Evolutionary conservation across 768 basidiomycete genomes (phyloP).

Genomic region (Cystobasidium onofrii): DNA sequence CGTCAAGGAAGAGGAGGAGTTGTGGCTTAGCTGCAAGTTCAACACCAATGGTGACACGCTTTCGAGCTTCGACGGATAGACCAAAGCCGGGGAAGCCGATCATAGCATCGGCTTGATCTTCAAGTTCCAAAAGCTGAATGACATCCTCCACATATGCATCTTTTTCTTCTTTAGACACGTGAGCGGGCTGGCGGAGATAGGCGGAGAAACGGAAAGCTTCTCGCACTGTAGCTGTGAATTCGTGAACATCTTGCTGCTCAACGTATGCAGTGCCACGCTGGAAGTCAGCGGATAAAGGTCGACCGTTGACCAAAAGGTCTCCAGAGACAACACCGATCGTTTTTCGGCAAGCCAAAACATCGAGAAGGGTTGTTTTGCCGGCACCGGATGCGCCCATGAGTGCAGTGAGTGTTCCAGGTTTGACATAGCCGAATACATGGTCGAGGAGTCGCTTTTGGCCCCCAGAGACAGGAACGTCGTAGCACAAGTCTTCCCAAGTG

Average conservation of each 20-base stretch:
- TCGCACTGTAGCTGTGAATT: slow-evolving; percentile 56
- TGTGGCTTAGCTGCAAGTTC: slow-evolving; percentile 63
- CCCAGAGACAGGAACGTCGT: slow-evolving; percentile 51
- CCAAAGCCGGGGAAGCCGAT: slow-evolving; percentile 50
- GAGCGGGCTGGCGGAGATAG: slow-evolving; percentile 41
- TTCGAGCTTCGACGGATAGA: slow-evolving; percentile 42
- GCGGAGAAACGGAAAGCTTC: slow-evolving; percentile 43
- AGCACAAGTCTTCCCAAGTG: slow-evolving; percentile 51
- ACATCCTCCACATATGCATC: slow-evolving; percentile 50
- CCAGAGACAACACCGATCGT: slow-evolving; percentile 65
- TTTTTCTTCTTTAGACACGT: slow-evolving; percentile 42
- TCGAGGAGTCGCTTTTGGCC: slow-evolving; percentile 44
- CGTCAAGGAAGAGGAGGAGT: slow-evolving; percentile 51
- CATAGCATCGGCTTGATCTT: slow-evolving; percentile 72
- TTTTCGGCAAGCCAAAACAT: slow-evolving; percentile 61
- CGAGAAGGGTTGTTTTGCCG: slow-evolving; percentile 55
- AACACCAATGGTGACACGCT: slow-evolving; percentile 57
- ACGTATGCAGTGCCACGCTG: slow-evolving; percentile 64
- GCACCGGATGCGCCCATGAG: slow-evolving; percentile 81
- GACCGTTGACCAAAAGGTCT: slow-evolving; percentile 60
- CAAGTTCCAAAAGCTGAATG: slow-evolving; percentile 74
- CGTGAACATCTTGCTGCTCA: slow-evolving; percentile 74
- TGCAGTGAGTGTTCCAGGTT: slow-evolving; percentile 70
- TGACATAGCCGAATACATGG: slow-evolving; percentile 40
- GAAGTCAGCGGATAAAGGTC: slow-evolving; percentile 53